Evolutionary conservation across 352 stramenopile genomes (phyloP).

Genomic region (Globisporangium sylvaticum): DNA sequence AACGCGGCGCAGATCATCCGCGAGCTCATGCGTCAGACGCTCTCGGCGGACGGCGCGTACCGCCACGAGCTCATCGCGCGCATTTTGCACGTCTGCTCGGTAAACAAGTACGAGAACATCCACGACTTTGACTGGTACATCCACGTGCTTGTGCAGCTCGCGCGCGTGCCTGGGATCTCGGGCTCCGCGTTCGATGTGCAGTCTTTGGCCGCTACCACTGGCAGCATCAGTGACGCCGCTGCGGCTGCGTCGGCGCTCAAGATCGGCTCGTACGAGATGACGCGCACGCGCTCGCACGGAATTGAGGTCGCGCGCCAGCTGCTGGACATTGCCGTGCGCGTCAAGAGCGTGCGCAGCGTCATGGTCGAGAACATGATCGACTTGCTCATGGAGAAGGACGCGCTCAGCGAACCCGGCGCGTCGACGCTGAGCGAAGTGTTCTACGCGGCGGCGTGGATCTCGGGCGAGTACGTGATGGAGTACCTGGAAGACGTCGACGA

Average conservation of each 20-base stretch:
- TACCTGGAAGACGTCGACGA: conserved; percentile 83
- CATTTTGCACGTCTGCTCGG: conserved; percentile 95
- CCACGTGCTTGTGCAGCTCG: conserved; percentile 94
- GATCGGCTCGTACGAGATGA: conserved; percentile 24
- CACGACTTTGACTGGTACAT: conserved; percentile 99
- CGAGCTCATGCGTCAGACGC: conserved; percentile 95
- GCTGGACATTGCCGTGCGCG: conserved; percentile 95
- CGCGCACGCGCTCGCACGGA: conserved; percentile 45
- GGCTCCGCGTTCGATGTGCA: conserved; percentile 31
- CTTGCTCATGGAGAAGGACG: conserved; percentile 89
- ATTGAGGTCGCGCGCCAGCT: conserved; percentile 93
- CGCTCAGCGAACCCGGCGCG: conserved; percentile 60
- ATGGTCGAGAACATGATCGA: conserved; percentile 94
- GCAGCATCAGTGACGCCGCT: conserved; percentile 11
- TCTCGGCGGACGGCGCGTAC: conserved; percentile 91
- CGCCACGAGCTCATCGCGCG: conserved; percentile 94
- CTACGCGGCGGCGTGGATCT: conserved; percentile 96
- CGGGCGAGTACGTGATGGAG: conserved; percentile 95
- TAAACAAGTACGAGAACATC: conserved; percentile 98
- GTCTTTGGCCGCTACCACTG: conserved; percentile 22
- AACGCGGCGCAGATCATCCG: conserved; percentile 96
- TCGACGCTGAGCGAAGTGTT: conserved; percentile 92
- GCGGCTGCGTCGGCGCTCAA: conserved; percentile 35
- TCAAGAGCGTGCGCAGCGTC: conserved; percentile 94
- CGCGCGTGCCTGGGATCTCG: conserved; percentile 84